phyloP scores from a whole-genome alignment of 345 rosid genomes.

The Streptanthus diversifolius region DNA sequence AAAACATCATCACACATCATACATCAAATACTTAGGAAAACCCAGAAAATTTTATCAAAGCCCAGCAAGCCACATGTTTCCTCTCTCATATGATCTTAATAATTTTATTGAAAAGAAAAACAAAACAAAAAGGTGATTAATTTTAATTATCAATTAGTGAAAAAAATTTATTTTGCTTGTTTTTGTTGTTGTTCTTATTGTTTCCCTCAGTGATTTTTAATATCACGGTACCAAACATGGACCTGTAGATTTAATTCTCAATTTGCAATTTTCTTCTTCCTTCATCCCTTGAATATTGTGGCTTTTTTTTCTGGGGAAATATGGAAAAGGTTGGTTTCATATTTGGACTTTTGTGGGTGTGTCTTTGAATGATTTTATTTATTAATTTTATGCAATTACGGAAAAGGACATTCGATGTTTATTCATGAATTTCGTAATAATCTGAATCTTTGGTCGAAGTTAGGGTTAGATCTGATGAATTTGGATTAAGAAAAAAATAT shows the following conservation, averaged over 20 bases:
- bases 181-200: slow-evolving; percentile 2
- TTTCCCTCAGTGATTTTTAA: slow-evolving; percentile 2
- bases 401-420: slow-evolving; percentile 29
- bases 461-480: slow-evolving; percentile 48
- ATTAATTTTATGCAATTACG: slow-evolving; percentile 8
- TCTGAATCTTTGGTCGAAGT: slow-evolving; percentile 32
- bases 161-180: not conserved
- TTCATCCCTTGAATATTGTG: slow-evolving; percentile 20
- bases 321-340: slow-evolving; percentile 32
- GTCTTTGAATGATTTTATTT: slow-evolving; percentile 14
- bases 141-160: not conserved
- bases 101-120: not conserved
- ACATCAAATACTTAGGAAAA: not conserved
- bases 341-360: slow-evolving; percentile 37
- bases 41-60: slow-evolving; percentile 24
- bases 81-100: slow-evolving; percentile 10
- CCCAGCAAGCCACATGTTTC: slow-evolving; percentile 17
- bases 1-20: slow-evolving; percentile 8
- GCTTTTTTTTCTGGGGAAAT: slow-evolving; percentile 28
- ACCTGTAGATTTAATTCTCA: slow-evolving; percentile 36
- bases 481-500: not conserved
- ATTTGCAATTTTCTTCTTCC: slow-evolving; percentile 44
- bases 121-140: slow-evolving; percentile 1
- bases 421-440: slow-evolving; percentile 13
- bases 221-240: slow-evolving; percentile 7